These are phyloP conservation scores for Candida xiaguanensis DNA, from an alignment of 805 yeast genomes.

Conservation along the genomic window DNA sequence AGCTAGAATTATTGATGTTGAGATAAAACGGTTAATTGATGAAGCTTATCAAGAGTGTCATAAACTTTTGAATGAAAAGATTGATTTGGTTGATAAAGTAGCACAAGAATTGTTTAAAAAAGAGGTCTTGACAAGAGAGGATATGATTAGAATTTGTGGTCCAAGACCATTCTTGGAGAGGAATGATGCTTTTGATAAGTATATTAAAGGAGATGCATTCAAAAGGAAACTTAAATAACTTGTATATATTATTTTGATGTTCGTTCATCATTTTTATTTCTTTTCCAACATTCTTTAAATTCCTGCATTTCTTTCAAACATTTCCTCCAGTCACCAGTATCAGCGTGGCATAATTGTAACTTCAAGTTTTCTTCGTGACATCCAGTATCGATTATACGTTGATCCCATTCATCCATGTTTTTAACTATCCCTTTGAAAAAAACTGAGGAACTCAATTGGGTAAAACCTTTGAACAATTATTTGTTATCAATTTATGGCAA, in stretches of 20 bases:
- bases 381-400: slow-evolving; percentile 42
- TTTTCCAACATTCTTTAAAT: slow-evolving; percentile 62
- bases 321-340: slow-evolving; percentile 43
- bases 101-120: slow-evolving; percentile 69
- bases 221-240: slow-evolving; percentile 25
- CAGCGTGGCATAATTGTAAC: slow-evolving; percentile 43
- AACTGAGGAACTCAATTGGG: slow-evolving; percentile 66
- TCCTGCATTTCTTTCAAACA: slow-evolving; percentile 47
- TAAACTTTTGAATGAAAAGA: slow-evolving; percentile 53
- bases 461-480: slow-evolving; percentile 53
- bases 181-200: slow-evolving; percentile 88
- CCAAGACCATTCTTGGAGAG: slow-evolving; percentile 74
- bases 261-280: slow-evolving; percentile 52
- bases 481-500: slow-evolving; percentile 62
- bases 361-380: slow-evolving; percentile 39
- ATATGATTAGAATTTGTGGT: slow-evolving; percentile 73
- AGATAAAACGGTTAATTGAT: slow-evolving; percentile 62
- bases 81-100: slow-evolving; percentile 59
- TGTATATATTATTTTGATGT: slow-evolving; percentile 19
- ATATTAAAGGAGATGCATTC: slow-evolving; percentile 54
- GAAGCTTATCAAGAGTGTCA: slow-evolving; percentile 63
- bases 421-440: slow-evolving; percentile 32
- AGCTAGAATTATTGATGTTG: slow-evolving; percentile 62
- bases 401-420: slow-evolving; percentile 41
- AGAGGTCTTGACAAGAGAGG: slow-evolving; percentile 79